Base-by-base conservation (phyloP, 2,329 filamentous ascomycete species). In the Diaporthe citrichinensis region DNA sequence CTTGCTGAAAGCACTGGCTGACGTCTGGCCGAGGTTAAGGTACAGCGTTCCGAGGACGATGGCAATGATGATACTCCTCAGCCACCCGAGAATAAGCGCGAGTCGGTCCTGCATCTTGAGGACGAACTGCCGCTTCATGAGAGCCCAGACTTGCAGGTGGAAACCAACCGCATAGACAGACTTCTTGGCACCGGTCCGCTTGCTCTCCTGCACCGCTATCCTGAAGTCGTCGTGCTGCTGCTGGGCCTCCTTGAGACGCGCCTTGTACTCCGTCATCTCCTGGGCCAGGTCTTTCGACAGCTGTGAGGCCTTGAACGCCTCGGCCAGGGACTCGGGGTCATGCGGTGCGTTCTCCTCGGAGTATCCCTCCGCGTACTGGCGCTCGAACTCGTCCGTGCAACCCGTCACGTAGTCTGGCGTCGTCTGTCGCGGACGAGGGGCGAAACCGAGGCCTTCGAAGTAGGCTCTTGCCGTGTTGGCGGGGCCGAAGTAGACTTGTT, bases 61-160 rank as follows among this genome's bases (percentile, higher is more conserved):
- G 20, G 93, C 94, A 78, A 96, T 92, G 78, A 94, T 86, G 78
- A 96, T 92, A 74, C 85, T 89, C 12, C 90, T 86, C 55, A 89
- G 78, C 94, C 94, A 97, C 2, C 92, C 92, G 41, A 97, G 90
- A 20, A 88, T 86, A 8, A 97, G 87, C n/a, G 92, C 92, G 80
- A 96, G 93, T 75, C 93, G 93, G 82, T 98, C 95, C 83, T 97
- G 94, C 86, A 95, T 93, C 86, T 97, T 97, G 80, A 97, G 92
- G 71, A 93, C 87, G 82, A 95, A 97, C 82, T 97, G 95, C 7
- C 95, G 91, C 83, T 95, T 93, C 89, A 96, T 94, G 77, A 97
- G 85, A 0, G 94, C 94, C 93, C 93, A 96, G 31, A 97, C 89
- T 82, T 98, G 95, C 1, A 94, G 86, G 78, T 95, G 91, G 84